These are phyloP conservation scores for Wolfiporia cocos DNA, from an alignment of 1,284 basidiomycete genomes.

Conservation along the genomic window DNA sequence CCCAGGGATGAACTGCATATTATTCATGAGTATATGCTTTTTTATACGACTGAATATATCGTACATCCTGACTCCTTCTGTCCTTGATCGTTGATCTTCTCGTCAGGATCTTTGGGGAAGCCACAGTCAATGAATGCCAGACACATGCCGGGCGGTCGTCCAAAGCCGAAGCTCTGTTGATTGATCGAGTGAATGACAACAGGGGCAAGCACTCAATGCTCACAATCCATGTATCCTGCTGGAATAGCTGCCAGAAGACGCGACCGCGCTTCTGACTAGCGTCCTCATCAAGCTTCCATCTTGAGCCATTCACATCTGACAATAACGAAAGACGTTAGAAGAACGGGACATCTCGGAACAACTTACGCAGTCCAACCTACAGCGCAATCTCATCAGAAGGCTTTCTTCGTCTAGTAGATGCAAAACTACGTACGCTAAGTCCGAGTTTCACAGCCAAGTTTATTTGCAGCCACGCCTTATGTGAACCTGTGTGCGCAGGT, in stretches of 20 bases:
- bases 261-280: constrained; percentile 41
- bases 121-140: constrained; percentile 49
- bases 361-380: constrained; percentile 67
- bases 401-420: neutral
- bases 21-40: constrained; percentile 1
- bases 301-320: constrained; percentile 52
- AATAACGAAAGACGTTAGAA: neutral
- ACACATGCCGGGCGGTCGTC: constrained; percentile 52
- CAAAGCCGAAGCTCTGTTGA: constrained; percentile 53
- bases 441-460: constrained; percentile 52
- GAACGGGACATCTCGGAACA: neutral
- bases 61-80: constrained; percentile 43
- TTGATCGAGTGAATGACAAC: neutral
- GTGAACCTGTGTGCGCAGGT: constrained; percentile 33
- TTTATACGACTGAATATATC: constrained; percentile 15
- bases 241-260: constrained; percentile 62
- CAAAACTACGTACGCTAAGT: constrained; percentile 39
- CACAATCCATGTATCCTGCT: constrained; percentile 53
- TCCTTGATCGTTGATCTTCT: constrained; percentile 30
- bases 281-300: constrained; percentile 48
- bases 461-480: constrained; percentile 47
- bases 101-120: constrained; percentile 42
- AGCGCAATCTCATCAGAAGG: constrained; percentile 3
- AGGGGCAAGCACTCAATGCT: constrained; percentile 15
- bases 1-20: constrained; percentile 47